Base-by-base conservation (phyloP, 2,329 filamentous ascomycete genomes). In the Berkeleyomyces rouxiae region DNA sequence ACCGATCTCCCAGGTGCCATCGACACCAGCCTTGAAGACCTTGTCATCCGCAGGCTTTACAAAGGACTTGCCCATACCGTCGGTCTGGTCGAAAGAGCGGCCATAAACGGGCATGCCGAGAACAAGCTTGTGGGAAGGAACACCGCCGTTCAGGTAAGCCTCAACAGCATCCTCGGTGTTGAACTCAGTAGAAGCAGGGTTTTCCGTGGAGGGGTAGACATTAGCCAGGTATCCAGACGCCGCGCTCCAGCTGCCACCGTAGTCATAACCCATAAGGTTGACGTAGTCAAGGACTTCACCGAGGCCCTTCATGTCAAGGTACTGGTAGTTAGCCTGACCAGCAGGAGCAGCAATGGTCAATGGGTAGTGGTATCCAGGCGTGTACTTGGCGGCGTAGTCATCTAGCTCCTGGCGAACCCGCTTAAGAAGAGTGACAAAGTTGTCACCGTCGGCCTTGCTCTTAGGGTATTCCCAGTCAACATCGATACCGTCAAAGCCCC, bases 21-120 rank as follows among this genome's bases (percentile, higher is more conserved):
- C 70, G 1, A 87, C 88, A 31, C 85, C 73, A 16, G 87, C 86
- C 2, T 69, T 78, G 33, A 39, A 2, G 23, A 23, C 23, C 23
- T 23, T 23, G 23, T 23, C 23, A 23, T 23, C 23, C 23, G 23
- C 23, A 23, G 23, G 23, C 23, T 23, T 23, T 23, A 23, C 23
- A 73, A 78, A 93, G 0, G 79, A 63, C 65, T 79, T 72, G 7
- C 88, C 89, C 1, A 85, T 78, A 0, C 88, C 88, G n/a, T 75
- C 72, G 0, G 89, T 80, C 37, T 67, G 60, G 44, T 68, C 16
- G 69, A 92, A 93, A 0, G 84, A 76, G 31, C 87, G 84, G 1
- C 88, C 89, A 70, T 93, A 93, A 6, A 95, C 76, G 0, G 90
- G 88, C 79, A 93, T 85, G 2, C 89, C 88, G 3, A 93, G 75